Conservation (phyloP, 2,329 filamentous ascomycete species). For the Phoma sp. region DNA sequence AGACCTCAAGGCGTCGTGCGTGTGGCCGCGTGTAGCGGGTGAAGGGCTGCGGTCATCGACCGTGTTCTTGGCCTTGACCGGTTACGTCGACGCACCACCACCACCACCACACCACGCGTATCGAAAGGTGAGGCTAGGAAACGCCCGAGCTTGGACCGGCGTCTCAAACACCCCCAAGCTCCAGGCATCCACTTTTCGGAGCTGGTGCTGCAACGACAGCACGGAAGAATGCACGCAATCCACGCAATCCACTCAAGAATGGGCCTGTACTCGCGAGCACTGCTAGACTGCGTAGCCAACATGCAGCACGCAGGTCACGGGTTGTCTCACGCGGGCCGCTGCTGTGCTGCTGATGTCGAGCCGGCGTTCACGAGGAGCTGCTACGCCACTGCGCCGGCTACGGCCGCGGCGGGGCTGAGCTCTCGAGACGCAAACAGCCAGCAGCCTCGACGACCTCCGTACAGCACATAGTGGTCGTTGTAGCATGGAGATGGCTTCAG, state of each 20-base stretch:
- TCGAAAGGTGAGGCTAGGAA: too few relatives aligned
- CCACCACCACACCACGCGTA: background rate
- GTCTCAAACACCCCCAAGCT: slow-evolving; percentile 19
- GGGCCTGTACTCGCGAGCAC: too few relatives aligned
- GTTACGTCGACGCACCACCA: background rate
- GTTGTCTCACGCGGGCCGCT: slow-evolving; percentile 24
- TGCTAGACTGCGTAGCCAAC: too few relatives aligned
- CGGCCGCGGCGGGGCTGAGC: slow-evolving; percentile 19
- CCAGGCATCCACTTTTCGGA: slow-evolving; percentile 23
- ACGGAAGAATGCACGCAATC: slow-evolving; percentile 6
- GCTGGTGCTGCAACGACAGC: slow-evolving; percentile 1
- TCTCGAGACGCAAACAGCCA: background rate
- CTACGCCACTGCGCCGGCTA: background rate
- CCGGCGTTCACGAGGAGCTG: slow-evolving; percentile 27
- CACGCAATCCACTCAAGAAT: too few relatives aligned
- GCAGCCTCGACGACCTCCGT: too few relatives aligned
- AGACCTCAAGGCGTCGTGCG: background rate
- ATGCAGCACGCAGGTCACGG: too few relatives aligned
- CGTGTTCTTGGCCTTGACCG: background rate
- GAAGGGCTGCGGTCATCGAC: background rate
- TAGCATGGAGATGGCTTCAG: too few relatives aligned
- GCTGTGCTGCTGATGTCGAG: slow-evolving; percentile 15
- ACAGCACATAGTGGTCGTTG: too few relatives aligned
- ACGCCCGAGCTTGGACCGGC: background rate
- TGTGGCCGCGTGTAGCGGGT: background rate